A percentile compares a stretch with the other conserved stretches of the same genome.
Evolutionary conservation across 2,329 filamentous ascomycete genomes (phyloP).

Genomic region (Ascochyta clinopodiicola): DNA sequence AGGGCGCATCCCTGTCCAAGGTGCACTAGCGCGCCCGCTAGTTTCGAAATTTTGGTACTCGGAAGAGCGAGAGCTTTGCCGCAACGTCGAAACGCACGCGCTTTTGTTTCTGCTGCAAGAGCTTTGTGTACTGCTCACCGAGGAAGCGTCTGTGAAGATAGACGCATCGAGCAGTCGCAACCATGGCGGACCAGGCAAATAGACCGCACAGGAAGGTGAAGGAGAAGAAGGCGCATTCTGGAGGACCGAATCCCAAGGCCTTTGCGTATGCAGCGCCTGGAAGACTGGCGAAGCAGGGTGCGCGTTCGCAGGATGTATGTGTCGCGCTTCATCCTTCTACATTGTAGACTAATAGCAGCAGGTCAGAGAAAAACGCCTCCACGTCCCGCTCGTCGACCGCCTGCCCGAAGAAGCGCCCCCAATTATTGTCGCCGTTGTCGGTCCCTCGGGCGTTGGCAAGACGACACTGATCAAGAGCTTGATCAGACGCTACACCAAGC

Average conservation of each 20-base stretch:
- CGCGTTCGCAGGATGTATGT: conserved; percentile 72
- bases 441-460: conserved; percentile 92
- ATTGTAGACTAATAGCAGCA: conserved; percentile 46
- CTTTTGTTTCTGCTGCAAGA: not conserved
- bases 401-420: conserved; percentile 94
- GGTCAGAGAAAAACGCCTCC: conserved; percentile 94
- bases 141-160: conserved; percentile 1
- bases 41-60: conserved; percentile 42
- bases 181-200: conserved; percentile 76
- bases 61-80: conserved; percentile 5
- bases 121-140: not conserved
- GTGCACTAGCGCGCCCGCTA: conserved; percentile 35
- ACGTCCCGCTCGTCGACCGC: conserved; percentile 95
- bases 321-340: not conserved
- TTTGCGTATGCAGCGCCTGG: conserved; percentile 86
- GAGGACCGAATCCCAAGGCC: conserved; percentile 84
- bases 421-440: conserved; percentile 90
- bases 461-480: conserved; percentile 95
- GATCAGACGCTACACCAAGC: conserved; percentile 93
- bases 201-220: conserved; percentile 85
- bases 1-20: conserved; percentile 29
- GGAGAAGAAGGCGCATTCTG: conserved; percentile 79
- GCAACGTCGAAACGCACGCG: conserved; percentile 11
- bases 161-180: conserved; percentile 5
- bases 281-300: conserved; percentile 76